Percentiles rank a stretch among this genome's conserved stretches.
phyloP scores from a whole-genome alignment of 2,329 filamentous ascomycete species.

The Camillea tinctor region DNA sequence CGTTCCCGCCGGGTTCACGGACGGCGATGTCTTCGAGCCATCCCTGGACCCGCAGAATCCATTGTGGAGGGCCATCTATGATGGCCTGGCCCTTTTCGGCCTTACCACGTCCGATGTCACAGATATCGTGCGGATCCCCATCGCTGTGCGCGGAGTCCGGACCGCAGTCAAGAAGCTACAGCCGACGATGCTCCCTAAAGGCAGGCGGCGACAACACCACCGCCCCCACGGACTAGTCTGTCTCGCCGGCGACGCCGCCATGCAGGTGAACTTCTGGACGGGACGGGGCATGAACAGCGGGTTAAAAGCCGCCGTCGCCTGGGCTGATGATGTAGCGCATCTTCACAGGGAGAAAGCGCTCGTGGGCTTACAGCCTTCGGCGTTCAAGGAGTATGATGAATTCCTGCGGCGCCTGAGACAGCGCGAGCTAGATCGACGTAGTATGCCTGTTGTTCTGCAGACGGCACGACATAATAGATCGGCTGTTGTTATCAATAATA shows the following conservation, averaged over 20 bases:
- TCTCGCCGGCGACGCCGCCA: conserved; percentile 36
- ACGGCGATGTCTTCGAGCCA: conserved; percentile 33
- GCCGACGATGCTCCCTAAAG: no score
- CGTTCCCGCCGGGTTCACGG: conserved; percentile 31
- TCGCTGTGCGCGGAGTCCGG: conserved; percentile 35
- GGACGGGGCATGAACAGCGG: conserved; percentile 37
- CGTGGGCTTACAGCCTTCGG: conserved; percentile 29
- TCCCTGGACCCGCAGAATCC: conserved; percentile 30
- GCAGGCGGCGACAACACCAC: conserved; percentile 26
- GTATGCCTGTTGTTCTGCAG: conserved; percentile 36
- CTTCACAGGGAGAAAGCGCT: conserved; percentile 31
- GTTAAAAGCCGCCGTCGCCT: conserved; percentile 36
- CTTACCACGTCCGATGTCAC: conserved; percentile 37
- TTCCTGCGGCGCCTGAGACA: conserved; percentile 36
- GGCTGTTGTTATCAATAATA: no score
- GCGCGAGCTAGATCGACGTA: conserved; percentile 37
- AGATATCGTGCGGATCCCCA: conserved; percentile 37
- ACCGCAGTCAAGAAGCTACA: conserved; percentile 32
- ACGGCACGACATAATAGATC: no score
- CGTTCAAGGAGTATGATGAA: conserved; percentile 35
- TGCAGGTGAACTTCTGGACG: conserved; percentile 39
- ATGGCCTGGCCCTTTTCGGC: conserved; percentile 37
- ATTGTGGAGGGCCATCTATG: conserved; percentile 34
- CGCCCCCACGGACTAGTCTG: conserved; percentile 34
- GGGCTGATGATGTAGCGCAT: conserved; percentile 37